These are phyloP conservation scores for Pouteria glomerata DNA, from an alignment of 148 eudicot genomes.

Conservation along the genomic window DNA sequence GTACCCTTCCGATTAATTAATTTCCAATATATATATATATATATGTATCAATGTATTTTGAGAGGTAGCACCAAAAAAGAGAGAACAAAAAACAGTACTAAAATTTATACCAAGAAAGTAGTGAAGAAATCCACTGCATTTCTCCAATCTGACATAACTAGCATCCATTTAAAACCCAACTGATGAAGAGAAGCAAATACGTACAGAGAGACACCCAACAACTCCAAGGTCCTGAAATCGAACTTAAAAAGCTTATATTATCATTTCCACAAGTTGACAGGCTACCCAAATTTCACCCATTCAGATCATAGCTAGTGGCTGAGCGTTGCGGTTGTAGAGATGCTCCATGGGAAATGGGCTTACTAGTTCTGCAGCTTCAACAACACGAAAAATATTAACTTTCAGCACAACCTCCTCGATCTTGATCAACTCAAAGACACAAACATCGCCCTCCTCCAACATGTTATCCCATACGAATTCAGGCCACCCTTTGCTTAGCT, in stretches of 20 bases:
- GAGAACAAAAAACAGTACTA: no score
- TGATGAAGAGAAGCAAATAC: no score
- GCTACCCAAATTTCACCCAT: slow-evolving; percentile 6
- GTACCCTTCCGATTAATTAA: no score
- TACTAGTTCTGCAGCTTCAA: slow-evolving; percentile 9
- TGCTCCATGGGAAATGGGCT: slow-evolving; percentile 9
- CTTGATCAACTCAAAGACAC: slow-evolving; percentile 38
- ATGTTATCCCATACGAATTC: slow-evolving; percentile 28
- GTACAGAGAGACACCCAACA: no score
- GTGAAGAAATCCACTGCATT: no score
- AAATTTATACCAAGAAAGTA: no score
- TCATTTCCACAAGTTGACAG: slow-evolving; percentile 13
- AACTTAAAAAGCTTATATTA: background rate
- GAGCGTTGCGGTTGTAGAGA: background rate
- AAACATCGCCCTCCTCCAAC: slow-evolving; percentile 38
- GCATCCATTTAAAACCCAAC: no score
- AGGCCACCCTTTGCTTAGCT: slow-evolving; percentile 36
- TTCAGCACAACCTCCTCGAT: slow-evolving; percentile 17
- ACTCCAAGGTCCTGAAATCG: no score
- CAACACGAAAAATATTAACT: slow-evolving; percentile 18
- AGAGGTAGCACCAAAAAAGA: no score
- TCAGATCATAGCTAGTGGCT: slow-evolving; percentile 5
- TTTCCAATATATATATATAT: no score
- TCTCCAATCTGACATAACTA: no score
- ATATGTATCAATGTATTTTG: no score